Evolutionary conservation across 768 basidiomycete species (phyloP).

Genomic region (Collybia nuda): DNA sequence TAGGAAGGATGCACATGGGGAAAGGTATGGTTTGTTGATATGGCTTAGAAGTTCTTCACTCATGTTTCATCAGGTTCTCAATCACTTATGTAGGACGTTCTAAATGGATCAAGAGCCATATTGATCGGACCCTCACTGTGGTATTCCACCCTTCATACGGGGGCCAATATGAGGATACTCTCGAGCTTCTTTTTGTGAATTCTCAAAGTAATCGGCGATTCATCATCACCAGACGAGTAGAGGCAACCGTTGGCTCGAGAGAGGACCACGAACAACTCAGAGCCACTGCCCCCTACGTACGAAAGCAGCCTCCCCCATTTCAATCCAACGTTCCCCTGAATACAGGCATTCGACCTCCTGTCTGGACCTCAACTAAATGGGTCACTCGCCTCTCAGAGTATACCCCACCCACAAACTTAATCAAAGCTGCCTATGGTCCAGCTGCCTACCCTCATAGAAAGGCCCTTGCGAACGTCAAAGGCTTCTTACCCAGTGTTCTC

Average conservation of each 20-base stretch:
- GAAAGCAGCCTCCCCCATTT: slow-evolving; percentile 18
- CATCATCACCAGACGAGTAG: slow-evolving; percentile 42
- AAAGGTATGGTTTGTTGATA: neutral
- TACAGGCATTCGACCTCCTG: slow-evolving; percentile 37
- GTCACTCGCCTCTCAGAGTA: slow-evolving; percentile 32
- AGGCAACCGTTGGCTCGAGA: slow-evolving; percentile 41
- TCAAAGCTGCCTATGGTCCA: slow-evolving; percentile 22
- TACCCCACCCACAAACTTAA: slow-evolving; percentile 27
- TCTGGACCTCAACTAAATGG: slow-evolving; percentile 38
- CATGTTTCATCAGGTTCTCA: slow-evolving; percentile 1
- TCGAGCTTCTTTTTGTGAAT: slow-evolving; percentile 53
- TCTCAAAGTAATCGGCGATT: slow-evolving; percentile 37
- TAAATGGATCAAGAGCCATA: slow-evolving; percentile 17
- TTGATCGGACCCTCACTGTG: slow-evolving; percentile 24
- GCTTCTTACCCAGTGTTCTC: too few species aligned
- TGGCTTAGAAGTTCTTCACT: neutral
- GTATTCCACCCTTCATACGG: slow-evolving; percentile 28
- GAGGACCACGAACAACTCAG: slow-evolving; percentile 42
- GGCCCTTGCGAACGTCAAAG: neutral
- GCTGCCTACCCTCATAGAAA: neutral
- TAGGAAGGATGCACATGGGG: slow-evolving; percentile 8
- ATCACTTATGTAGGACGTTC: slow-evolving; percentile 9
- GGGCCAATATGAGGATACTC: slow-evolving; percentile 50
- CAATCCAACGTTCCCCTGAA: slow-evolving; percentile 31
- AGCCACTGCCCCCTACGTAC: slow-evolving; percentile 44